phyloP scores from a whole-genome alignment of 139 green algal species.

The Auxenochlorella pyrenoidosa region DNA sequence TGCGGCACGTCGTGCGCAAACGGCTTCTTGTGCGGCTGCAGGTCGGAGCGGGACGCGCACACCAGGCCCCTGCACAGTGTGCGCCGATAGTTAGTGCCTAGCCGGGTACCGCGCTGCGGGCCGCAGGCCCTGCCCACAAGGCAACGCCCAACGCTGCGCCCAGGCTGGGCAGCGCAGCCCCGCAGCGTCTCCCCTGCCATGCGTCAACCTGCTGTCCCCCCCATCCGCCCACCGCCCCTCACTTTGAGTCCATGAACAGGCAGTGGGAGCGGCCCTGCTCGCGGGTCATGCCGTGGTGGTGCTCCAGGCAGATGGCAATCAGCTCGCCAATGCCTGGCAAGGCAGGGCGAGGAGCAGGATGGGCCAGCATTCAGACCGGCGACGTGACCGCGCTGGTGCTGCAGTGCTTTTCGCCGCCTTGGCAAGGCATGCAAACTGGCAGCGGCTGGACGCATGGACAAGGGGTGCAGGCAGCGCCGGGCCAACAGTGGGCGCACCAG shows the following conservation, averaged over 20 bases:
- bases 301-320: slow-evolving; percentile 61
- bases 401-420: background rate
- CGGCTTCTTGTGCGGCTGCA: slow-evolving; percentile 85
- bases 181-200: too few relatives aligned
- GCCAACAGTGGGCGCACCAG: slow-evolving; percentile 40
- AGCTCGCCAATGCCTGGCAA: slow-evolving; percentile 71
- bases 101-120: too few relatives aligned
- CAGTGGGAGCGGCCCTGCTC: slow-evolving; percentile 65
- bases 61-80: slow-evolving; percentile 58
- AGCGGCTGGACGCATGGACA: background rate
- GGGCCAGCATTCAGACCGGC: background rate
- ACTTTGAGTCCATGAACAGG: slow-evolving; percentile 84
- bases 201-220: too few relatives aligned
- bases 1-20: slow-evolving; percentile 83
- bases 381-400: too few relatives aligned
- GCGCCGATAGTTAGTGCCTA: background rate
- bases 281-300: slow-evolving; percentile 50
- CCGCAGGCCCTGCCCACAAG: too few relatives aligned
- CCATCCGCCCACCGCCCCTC: slow-evolving; percentile 48
- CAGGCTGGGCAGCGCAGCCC: background rate
- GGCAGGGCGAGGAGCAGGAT: background rate
- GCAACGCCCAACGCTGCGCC: background rate
- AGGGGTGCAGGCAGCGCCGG: background rate
- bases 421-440: background rate
- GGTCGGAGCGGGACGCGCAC: slow-evolving; percentile 44